phyloP scores from a whole-genome alignment of 495 filamentous ascomycete species.

The Penicillium samsonianum region DNA sequence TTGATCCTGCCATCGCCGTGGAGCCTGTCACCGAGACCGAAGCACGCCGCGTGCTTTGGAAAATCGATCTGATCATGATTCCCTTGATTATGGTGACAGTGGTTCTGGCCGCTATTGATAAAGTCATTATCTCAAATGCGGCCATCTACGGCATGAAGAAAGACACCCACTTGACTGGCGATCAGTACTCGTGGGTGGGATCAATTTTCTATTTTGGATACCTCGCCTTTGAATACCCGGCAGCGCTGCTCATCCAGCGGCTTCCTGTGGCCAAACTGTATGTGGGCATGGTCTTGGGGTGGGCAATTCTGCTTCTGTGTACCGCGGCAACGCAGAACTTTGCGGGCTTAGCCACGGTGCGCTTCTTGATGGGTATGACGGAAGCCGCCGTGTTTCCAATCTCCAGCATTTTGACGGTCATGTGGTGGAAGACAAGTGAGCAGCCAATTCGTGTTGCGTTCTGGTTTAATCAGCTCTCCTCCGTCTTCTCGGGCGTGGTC shows the following conservation, averaged over 20 bases:
- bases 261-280: conserved; percentile 50
- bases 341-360: conserved; percentile 17
- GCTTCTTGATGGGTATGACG: conserved; percentile 54
- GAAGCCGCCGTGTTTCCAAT: conserved; percentile 51
- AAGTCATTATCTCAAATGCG: conserved; percentile 37
- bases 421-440: conserved; percentile 54
- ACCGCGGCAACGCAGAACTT: conserved; percentile 27
- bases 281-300: conserved; percentile 23
- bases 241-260: conserved; percentile 44
- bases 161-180: conserved; percentile 40
- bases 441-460: conserved; percentile 48
- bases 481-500: conserved; percentile 18
- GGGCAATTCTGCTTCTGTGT: conserved; percentile 25
- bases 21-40: conserved; percentile 22
- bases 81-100: conserved; percentile 37
- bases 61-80: conserved; percentile 36
- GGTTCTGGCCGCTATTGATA: conserved; percentile 35
- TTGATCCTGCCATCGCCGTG: conserved; percentile 15
- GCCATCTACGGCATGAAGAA: conserved; percentile 49
- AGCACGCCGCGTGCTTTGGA: conserved; percentile 32
- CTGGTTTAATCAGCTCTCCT: conserved; percentile 48
- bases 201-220: conserved; percentile 50
- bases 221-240: conserved; percentile 23
- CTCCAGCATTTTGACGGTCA: conserved; percentile 51
- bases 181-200: conserved; percentile 53